A percentile compares a stretch with the other conserved stretches of the same genome.
Conservation (phyloP, 768 basidiomycete species). For the Myochromella boudieri region DNA sequence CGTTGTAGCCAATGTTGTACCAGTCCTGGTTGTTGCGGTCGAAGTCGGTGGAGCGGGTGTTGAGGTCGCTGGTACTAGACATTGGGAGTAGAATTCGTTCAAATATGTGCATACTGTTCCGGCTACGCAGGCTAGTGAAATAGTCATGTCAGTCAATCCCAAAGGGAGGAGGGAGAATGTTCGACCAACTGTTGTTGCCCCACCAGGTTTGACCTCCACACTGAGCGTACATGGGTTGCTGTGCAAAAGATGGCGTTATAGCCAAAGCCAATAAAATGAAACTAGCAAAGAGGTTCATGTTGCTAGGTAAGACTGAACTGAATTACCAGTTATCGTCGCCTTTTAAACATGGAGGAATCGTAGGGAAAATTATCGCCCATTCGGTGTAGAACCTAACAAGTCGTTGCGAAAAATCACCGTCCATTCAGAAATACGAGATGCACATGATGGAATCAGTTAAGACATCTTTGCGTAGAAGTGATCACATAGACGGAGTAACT, state of each 20-base stretch:
- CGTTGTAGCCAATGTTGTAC: conserved; percentile 15
- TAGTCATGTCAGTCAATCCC: background rate
- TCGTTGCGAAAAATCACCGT: too few species aligned
- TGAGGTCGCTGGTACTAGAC: too few species aligned
- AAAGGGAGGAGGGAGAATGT: background rate
- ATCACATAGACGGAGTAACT: too few species aligned
- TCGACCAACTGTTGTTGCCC: conserved; percentile 30
- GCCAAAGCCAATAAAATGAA: conserved; percentile 18
- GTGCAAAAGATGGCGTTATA: conserved; percentile 18
- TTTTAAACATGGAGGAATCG: too few species aligned
- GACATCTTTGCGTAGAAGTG: too few species aligned
- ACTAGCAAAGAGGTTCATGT: too few species aligned
- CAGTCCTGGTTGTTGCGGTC: conserved; percentile 15
- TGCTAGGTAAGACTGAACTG: too few species aligned
- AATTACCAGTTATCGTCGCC: too few species aligned
- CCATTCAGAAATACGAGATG: too few species aligned
- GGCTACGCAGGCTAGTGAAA: conserved; percentile 28
- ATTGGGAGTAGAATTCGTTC: conserved; percentile 47
- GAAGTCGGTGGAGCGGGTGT: conserved; percentile 13
- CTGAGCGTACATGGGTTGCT: conserved; percentile 20
- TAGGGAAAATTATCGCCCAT: too few species aligned
- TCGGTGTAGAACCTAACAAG: too few species aligned
- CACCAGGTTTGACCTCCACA: conserved; percentile 28
- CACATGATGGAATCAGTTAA: too few species aligned
- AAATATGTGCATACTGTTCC: conserved; percentile 31